Base-by-base conservation (phyloP, 2,329 filamentous ascomycete species). In the Trichoderma harzianum region DNA sequence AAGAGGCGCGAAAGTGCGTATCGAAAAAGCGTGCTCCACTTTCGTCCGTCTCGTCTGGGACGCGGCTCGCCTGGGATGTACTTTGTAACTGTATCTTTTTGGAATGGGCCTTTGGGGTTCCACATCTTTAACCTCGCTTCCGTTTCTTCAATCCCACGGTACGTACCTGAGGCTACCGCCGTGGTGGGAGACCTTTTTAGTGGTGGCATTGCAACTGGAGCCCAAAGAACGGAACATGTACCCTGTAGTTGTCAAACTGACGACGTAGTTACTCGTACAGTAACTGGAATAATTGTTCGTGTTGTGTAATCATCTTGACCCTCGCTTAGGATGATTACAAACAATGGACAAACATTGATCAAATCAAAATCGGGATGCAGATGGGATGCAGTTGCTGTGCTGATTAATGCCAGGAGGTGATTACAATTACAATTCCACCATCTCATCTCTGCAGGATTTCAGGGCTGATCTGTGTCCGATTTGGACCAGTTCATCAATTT, bases 381-480 rank as follows among this genome's bases (percentile, higher is more conserved):
- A 24, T 51, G 43, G 43, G 18, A 47, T 16, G 57, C 57, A 16
- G 53, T 39, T 61, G 11, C 30, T 3, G 6, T 18, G 32, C 32
- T 61, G 58, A 61, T 61, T 61, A 61, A 39, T 61, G 1, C 32
- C 30, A 60, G 57, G 57, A 21, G n/a, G 34, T 63, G 60, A 63
- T 63, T 26, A 63, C 58, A 62, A 24, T 39, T 39, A 62, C 60
- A 63, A 26, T 43, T 43, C 14, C 14, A 18, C 21, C 34, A 36
- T 16, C 60, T n/a, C 21, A 39, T 39, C 32, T 36, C 34, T 39
- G 60, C 60, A 63, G 39, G 60, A n/a, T 11, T 26, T 16, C 60
- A 63, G 60, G 60, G 60, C 34, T 63, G 60, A 63, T 36, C 60
- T 63, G 60, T 24, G 30, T 62, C 58, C 58, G 32, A 62, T 62